Evolutionary conservation across 495 filamentous ascomycete species (phyloP).

Genomic region (Alectoria sarmentosa): DNA sequence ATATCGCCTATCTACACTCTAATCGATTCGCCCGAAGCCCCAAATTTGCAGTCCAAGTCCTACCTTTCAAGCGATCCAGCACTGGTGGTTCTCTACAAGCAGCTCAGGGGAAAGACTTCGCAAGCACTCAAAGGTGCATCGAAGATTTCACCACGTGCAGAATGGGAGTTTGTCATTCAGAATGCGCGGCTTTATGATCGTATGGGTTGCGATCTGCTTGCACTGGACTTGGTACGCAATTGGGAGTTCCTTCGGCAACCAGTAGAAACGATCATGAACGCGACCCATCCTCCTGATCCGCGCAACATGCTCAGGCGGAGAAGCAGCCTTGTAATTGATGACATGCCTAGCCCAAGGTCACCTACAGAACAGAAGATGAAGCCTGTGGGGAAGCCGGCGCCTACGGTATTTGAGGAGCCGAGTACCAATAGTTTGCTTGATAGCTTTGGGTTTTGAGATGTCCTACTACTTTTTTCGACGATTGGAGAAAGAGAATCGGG

Average conservation of each 20-base stretch:
- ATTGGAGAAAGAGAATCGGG: background rate
- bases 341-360: constrained; percentile 47
- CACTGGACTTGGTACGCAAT: constrained; percentile 74
- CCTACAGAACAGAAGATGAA: constrained; percentile 40
- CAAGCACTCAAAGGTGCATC: constrained; percentile 80
- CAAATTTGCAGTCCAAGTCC: constrained; percentile 58
- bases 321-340: constrained; percentile 73
- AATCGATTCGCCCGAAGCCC: constrained; percentile 47
- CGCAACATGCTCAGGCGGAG: constrained; percentile 61
- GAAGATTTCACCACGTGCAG: constrained; percentile 68
- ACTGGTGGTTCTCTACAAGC: constrained; percentile 76
- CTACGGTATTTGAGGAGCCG: constrained; percentile 82
- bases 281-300: constrained; percentile 43
- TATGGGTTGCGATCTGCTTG: constrained; percentile 95
- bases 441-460: constrained; percentile 62
- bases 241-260: constrained; percentile 69
- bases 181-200: constrained; percentile 83
- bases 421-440: constrained; percentile 75
- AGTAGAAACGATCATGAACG: constrained; percentile 21
- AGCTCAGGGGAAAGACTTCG: constrained; percentile 76
- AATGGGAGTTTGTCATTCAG: constrained; percentile 87
- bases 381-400: constrained; percentile 50
- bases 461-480: background rate
- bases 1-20: constrained; percentile 71
- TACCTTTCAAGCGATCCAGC: constrained; percentile 90